Conservation (phyloP, 371 early-diverging fungal species). For the Lichtheimia ornata region DNA sequence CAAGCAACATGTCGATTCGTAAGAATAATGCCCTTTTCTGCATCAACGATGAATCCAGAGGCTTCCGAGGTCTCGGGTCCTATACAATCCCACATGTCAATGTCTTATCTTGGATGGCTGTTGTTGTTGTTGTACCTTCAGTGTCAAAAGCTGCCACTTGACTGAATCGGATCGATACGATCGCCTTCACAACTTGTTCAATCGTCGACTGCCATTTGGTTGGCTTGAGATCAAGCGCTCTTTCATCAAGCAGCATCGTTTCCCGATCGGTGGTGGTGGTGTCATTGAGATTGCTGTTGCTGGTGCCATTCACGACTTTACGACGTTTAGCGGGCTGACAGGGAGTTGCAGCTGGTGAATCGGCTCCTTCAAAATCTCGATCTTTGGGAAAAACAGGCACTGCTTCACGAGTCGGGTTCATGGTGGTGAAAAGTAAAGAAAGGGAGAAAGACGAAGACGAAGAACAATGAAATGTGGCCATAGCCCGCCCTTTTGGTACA, state of each 20-base stretch:
- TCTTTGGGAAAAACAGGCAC: constrained; percentile 27
- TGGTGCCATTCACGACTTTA: constrained; percentile 17
- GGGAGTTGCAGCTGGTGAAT: constrained; percentile 43
- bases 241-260: neutral
- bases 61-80: constrained; percentile 64
- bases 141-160: constrained; percentile 82
- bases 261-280: constrained; percentile 3
- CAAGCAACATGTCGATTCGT: constrained; percentile 94
- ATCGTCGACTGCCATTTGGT: constrained; percentile 45
- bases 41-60: constrained; percentile 95
- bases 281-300: constrained; percentile 3
- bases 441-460: too few relatives aligned
- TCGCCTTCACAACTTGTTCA: constrained; percentile 71
- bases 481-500: too few relatives aligned
- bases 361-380: constrained; percentile 41
- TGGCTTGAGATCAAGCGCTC: neutral
- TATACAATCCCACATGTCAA: constrained; percentile 5
- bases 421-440: neutral
- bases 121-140: constrained; percentile 55
- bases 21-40: constrained; percentile 81
- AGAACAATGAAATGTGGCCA: too few relatives aligned
- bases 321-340: constrained; percentile 33
- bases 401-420: neutral
- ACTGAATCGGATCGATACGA: constrained; percentile 77
- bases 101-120: neutral